Evolutionary conservation across 1,284 basidiomycete species (phyloP), one percentile per base, ranked within the genome.

Genomic region (Ganoderma multipileum): DNA sequence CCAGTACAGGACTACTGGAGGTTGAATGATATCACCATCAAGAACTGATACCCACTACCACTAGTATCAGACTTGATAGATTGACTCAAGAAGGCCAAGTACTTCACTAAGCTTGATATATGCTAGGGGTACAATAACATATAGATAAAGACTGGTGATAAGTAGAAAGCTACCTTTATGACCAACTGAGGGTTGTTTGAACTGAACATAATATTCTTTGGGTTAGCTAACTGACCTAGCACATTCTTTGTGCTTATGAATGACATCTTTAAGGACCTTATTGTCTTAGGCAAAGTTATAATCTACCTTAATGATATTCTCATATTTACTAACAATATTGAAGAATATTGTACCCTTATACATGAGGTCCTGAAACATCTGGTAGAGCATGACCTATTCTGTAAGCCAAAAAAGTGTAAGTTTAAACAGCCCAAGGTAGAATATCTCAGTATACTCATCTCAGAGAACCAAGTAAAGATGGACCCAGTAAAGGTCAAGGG

Each of bases 1-100:
- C 69, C 74, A 74, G 18, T 72, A 2, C 67, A 72, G 57, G 81
- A 85, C 63, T 84, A 75, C 44, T 68, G 66, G 28, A 52, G 63
- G 23, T 47, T 75, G 14, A 74, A 75, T 30, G 7, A 47, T 1
- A 47, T 47, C 39, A 83, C 79, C 0, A 66, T 77, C 11, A 83
- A 68, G 57, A 69, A 69, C 52, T 30, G 42, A 5, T 69, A 69
- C 54, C 68, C 64, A 11, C 36, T 69, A 20, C 68, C 64, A 1
- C 61, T 63, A 2, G 59, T 66, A 5, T 23, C 18, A 2, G 64
- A 65, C 8, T 30, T 69, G 6, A 38, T 69, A 3, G 44, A 33
- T 33, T 8, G 33, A 33, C 33, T 33, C 4, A 33, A 33, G 33
- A 33, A 33, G 33, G 33, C 33, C 39, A 64, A 61, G 42, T 52